Evolutionary conservation across 805 yeast genomes (phyloP).

Genomic region (Peterozyma xylosa): DNA sequence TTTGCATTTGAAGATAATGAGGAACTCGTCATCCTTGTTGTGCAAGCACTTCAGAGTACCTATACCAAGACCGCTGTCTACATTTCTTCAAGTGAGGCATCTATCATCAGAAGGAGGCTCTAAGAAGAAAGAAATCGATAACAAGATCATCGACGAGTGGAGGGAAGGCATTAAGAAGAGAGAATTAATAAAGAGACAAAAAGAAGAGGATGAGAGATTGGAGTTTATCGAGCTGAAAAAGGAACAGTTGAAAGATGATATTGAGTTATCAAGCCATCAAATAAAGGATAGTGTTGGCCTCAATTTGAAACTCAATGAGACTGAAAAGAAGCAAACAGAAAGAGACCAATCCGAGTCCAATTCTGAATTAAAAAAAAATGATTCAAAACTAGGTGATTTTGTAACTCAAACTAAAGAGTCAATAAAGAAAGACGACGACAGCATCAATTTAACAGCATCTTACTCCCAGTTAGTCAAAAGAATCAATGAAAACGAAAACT

Average conservation of each 20-base stretch:
- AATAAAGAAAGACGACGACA: not conserved
- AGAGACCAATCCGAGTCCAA: not conserved
- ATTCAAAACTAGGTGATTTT: not conserved
- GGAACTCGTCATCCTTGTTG: not conserved
- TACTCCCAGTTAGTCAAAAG: slow-evolving; percentile 15
- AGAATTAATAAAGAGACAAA: slow-evolving; percentile 4
- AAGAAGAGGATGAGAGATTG: slow-evolving; percentile 1
- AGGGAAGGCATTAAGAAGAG: slow-evolving; percentile 7
- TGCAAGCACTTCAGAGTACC: not conserved
- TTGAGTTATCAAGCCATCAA: not conserved
- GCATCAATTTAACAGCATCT: slow-evolving; percentile 4
- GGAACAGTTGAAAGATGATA: slow-evolving; percentile 2
- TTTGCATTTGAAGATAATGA: too few relatives aligned
- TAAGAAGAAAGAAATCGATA: slow-evolving; percentile 4
- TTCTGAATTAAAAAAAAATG: not conserved
- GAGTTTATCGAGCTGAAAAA: slow-evolving; percentile 6
- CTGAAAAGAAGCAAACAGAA: not conserved
- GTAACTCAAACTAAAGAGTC: not conserved
- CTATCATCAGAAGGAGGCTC: not conserved
- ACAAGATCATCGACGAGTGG: slow-evolving; percentile 6
- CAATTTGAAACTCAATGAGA: not conserved
- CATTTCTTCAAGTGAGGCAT: not conserved
- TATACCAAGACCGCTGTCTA: not conserved
- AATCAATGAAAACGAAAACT: slow-evolving; percentile 23
- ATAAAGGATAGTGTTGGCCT: not conserved